These are phyloP conservation scores for Penicillium concentricum DNA, from an alignment of 2,329 filamentous ascomycete species.

Conservation along the genomic window DNA sequence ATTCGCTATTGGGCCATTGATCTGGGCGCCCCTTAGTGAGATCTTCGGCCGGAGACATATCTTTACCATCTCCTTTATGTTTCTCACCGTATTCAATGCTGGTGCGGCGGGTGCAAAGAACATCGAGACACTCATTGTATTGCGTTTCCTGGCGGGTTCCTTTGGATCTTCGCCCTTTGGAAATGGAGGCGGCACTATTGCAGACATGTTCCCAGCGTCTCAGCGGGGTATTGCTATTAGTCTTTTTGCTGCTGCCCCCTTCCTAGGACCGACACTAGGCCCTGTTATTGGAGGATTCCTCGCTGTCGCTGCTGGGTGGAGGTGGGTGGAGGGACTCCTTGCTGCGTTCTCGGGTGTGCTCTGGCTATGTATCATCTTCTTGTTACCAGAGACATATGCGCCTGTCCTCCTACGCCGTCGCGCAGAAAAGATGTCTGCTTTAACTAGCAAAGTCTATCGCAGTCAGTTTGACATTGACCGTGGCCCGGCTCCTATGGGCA, in stretches of 20 bases:
- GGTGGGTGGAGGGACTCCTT: constrained; percentile 32
- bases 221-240: constrained; percentile 58
- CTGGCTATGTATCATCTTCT: constrained; percentile 24
- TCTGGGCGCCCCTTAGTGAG: constrained; percentile 67
- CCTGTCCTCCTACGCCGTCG: constrained; percentile 32
- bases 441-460: constrained; percentile 25
- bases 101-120: constrained; percentile 56
- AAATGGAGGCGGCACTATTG: constrained; percentile 48
- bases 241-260: constrained; percentile 66
- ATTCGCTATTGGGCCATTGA: constrained; percentile 59
- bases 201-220: constrained; percentile 56
- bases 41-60: constrained; percentile 54
- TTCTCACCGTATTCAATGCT: constrained; percentile 59
- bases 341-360: constrained; percentile 29
- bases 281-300: constrained; percentile 33
- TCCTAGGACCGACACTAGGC: constrained; percentile 49
- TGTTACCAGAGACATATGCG: constrained; percentile 33
- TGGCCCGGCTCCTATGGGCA: constrained; percentile 18
- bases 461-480: constrained; percentile 29
- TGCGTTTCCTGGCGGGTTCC: constrained; percentile 63
- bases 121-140: constrained; percentile 58
- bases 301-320: constrained; percentile 28
- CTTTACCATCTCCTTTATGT: constrained; percentile 49
- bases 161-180: constrained; percentile 58
- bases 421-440: constrained; percentile 26